Evolutionary conservation across 352 stramenopile species (phyloP).

Genomic region (Phytopythium kandeliae): DNA sequence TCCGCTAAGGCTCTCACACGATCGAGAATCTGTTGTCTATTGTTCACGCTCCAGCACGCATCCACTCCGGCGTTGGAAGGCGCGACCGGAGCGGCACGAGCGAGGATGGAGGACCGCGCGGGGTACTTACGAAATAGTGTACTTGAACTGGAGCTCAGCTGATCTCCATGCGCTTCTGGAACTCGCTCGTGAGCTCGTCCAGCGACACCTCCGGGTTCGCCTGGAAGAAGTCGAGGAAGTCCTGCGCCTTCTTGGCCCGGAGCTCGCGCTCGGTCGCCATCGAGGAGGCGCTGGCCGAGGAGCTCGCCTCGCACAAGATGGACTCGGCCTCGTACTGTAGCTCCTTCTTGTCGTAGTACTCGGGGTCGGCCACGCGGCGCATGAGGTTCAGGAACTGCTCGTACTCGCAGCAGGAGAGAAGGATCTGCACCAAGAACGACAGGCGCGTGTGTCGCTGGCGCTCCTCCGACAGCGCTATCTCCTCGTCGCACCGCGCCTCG

Average conservation of each 20-base stretch:
- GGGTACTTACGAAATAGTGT: slow-evolving; percentile 6
- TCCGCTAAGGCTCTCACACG: background rate
- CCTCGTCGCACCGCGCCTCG: slow-evolving; percentile 56
- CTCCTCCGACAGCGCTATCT: slow-evolving; percentile 61
- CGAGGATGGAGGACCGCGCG: too few species aligned
- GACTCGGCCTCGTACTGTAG: slow-evolving; percentile 60
- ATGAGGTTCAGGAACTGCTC: slow-evolving; percentile 86
- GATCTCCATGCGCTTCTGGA: slow-evolving; percentile 64
- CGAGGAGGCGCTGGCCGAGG: slow-evolving; percentile 11
- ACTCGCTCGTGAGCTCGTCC: slow-evolving; percentile 69
- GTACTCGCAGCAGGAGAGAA: slow-evolving; percentile 73
- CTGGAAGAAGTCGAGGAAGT: slow-evolving; percentile 69
- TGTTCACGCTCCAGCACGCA: background rate
- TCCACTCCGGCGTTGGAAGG: background rate
- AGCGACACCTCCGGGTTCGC: slow-evolving; percentile 62
- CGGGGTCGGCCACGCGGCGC: slow-evolving; percentile 63
- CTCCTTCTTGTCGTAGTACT: slow-evolving; percentile 82
- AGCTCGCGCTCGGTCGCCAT: slow-evolving; percentile 9
- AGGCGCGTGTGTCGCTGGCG: slow-evolving; percentile 69
- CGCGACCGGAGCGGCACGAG: background rate
- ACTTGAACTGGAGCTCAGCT: slow-evolving; percentile 21
- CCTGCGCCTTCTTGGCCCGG: slow-evolving; percentile 40
- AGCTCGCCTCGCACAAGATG: slow-evolving; percentile 50
- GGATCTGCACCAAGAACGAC: slow-evolving; percentile 80
- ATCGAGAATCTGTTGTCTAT: background rate